Conservation (phyloP, 2,329 filamentous ascomycete genomes). For the Ceratocystis alfenasii region DNA sequence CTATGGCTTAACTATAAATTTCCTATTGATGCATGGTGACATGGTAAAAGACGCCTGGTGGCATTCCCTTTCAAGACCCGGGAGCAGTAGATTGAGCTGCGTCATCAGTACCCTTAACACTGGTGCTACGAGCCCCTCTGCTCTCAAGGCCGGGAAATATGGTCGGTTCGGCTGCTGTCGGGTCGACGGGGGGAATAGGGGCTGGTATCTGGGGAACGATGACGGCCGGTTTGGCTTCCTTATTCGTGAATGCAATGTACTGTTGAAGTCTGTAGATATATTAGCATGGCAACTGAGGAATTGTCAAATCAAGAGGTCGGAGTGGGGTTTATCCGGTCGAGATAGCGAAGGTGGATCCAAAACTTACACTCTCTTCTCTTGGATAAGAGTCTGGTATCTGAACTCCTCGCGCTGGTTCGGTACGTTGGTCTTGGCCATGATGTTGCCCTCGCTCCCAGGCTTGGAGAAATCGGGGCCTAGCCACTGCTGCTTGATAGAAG, state of each 20-base stretch:
- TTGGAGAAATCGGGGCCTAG: conserved; percentile 65
- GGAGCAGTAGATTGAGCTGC: background rate
- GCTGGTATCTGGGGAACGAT: background rate
- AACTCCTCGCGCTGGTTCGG: conserved; percentile 87
- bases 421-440: conserved; percentile 91
- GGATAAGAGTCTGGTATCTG: conserved; percentile 69
- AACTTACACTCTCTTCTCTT: conserved; percentile 73
- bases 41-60: background rate
- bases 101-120: conserved; percentile 25
- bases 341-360: background rate
- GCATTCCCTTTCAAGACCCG: background rate
- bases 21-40: background rate
- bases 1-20: background rate
- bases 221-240: background rate
- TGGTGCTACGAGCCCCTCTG: conserved; percentile 36
- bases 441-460: conserved; percentile 73
- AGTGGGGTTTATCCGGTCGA: background rate
- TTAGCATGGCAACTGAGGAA: background rate
- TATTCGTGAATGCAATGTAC: conserved; percentile 21
- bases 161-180: conserved; percentile 41
- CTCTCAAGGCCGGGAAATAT: conserved; percentile 61
- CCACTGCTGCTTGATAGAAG: conserved; percentile 82
- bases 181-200: background rate
- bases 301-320: background rate
- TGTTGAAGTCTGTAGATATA: conserved; percentile 18